These are phyloP conservation scores for Neopestalotiopsis sp. DNA, from an alignment of 2,329 filamentous ascomycete species.

Conservation along the genomic window DNA sequence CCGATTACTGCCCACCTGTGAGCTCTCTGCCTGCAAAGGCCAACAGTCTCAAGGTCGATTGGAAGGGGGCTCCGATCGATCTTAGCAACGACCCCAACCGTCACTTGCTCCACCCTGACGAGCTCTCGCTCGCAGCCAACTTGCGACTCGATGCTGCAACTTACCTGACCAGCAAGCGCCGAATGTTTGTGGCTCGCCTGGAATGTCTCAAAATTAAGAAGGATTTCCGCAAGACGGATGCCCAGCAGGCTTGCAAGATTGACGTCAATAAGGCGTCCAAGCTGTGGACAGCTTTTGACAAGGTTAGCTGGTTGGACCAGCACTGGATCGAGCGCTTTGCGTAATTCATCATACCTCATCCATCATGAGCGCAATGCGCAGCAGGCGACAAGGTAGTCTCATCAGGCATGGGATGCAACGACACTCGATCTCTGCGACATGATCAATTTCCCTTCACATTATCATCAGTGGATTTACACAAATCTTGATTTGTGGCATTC, in stretches of 20 bases:
- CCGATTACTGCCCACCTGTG: slow-evolving; percentile 74
- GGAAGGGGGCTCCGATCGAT: slow-evolving; percentile 82
- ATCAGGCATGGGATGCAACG: slow-evolving; percentile 28
- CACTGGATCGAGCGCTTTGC: slow-evolving; percentile 46
- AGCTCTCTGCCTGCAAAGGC: slow-evolving; percentile 67
- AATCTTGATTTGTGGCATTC: not conserved
- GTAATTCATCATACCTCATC: slow-evolving; percentile 24
- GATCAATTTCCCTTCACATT: not conserved
- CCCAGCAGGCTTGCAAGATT: slow-evolving; percentile 96
- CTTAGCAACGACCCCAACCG: slow-evolving; percentile 74
- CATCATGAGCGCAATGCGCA: not conserved
- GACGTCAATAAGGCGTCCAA: slow-evolving; percentile 98
- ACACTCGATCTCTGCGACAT: not conserved
- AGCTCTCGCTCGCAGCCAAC: slow-evolving; percentile 76
- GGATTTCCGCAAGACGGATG: slow-evolving; percentile 93
- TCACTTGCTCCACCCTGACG: slow-evolving; percentile 76
- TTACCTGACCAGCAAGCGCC: slow-evolving; percentile 90
- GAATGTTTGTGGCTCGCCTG: slow-evolving; percentile 82
- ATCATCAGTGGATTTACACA: slow-evolving; percentile 18
- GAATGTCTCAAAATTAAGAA: slow-evolving; percentile 71
- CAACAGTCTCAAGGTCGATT: slow-evolving; percentile 81
- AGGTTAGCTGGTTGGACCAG: slow-evolving; percentile 79
- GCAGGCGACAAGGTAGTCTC: slow-evolving; percentile 7
- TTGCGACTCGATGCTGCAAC: slow-evolving; percentile 85
- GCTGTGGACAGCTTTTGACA: slow-evolving; percentile 87